phyloP scores from a whole-genome alignment of 2,329 filamentous ascomycete genomes.

The Talaromyces sp. region DNA sequence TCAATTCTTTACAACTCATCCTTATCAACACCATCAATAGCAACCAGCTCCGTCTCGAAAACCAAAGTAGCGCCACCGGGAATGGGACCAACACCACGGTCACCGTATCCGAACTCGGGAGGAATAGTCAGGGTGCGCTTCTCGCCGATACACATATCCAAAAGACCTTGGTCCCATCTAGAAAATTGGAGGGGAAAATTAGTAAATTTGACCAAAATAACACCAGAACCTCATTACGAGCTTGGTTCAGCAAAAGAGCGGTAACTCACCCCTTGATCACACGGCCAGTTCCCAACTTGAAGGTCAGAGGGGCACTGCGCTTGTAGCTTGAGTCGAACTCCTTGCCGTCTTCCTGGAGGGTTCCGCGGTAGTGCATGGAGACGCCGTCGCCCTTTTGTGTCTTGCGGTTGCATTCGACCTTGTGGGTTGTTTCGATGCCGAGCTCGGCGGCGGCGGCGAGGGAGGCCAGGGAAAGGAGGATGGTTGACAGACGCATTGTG shows the following conservation, averaged over 20 bases:
- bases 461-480: conserved; percentile 46
- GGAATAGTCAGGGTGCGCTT: conserved; percentile 88
- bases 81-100: conserved; percentile 76
- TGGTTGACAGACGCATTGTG: conserved; percentile 51
- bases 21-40: conserved; percentile 71
- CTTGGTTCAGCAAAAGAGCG: too few species aligned
- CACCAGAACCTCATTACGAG: too few species aligned
- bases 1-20: conserved; percentile 42
- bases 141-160: conserved; percentile 96
- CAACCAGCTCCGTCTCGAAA: conserved; percentile 89
- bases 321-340: conserved; percentile 87
- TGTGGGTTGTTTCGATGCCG: conserved; percentile 74
- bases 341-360: conserved; percentile 69
- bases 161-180: conserved; percentile 85
- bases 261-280: conserved; percentile 83
- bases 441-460: conserved; percentile 59
- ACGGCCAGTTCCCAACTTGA: conserved; percentile 75
- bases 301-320: conserved; percentile 72
- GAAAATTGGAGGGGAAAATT: conserved; percentile 11
- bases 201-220: neutral
- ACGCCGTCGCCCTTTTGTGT: conserved; percentile 75
- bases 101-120: conserved; percentile 82
- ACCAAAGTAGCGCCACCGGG: conserved; percentile 79
- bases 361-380: conserved; percentile 86
- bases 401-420: conserved; percentile 79